These are phyloP conservation scores for Histomonas meleagridis DNA, from an alignment of 208 protist genomes.

Conservation along the genomic window DNA sequence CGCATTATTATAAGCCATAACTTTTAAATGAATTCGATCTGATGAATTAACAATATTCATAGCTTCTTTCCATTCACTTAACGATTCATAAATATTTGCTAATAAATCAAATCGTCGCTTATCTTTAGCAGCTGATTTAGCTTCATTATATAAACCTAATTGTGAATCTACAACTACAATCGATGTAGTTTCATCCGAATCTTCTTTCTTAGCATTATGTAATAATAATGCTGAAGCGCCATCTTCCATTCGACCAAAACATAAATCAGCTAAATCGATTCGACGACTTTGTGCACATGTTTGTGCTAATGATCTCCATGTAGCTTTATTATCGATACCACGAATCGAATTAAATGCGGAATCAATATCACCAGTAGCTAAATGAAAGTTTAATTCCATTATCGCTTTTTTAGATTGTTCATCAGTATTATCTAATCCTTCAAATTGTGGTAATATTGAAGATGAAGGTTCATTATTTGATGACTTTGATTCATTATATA, in stretches of 20 bases:
- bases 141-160: neutral
- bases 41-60: neutral
- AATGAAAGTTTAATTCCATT: constrained; percentile 7
- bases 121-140: neutral
- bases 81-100: neutral
- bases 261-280: neutral
- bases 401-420: neutral
- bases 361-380: constrained; percentile 3
- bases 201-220: neutral
- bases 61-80: neutral
- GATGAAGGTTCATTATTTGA: neutral
- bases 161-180: neutral
- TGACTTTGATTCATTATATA: neutral
- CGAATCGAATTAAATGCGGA: neutral
- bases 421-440: neutral
- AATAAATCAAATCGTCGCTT: neutral
- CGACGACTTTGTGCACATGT: neutral
- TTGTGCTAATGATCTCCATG: neutral
- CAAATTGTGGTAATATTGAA: neutral
- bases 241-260: neutral
- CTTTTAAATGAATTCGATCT: neutral
- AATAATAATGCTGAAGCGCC: neutral
- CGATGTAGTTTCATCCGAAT: neutral
- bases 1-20: neutral
- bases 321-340: neutral